These are phyloP conservation scores for Cryphonectria japonica DNA, from an alignment of 2,329 filamentous ascomycete species.

Conservation along the genomic window DNA sequence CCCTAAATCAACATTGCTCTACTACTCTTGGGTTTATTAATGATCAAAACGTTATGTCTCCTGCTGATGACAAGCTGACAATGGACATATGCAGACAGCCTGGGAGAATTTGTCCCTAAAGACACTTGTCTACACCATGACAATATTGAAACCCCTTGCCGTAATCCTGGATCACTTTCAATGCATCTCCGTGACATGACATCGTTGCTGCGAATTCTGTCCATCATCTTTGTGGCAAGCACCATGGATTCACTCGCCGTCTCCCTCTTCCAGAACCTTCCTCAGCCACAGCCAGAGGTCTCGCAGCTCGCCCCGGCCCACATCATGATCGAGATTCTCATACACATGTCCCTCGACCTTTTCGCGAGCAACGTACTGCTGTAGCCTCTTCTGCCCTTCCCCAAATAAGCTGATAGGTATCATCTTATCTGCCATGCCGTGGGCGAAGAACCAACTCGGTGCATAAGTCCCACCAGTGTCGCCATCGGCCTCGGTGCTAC, in stretches of 20 bases:
- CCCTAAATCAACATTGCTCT: neutral
- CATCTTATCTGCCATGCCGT: conserved; percentile 17
- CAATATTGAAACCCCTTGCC: neutral
- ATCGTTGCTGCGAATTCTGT: no score
- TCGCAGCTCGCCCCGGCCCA: conserved; percentile 17
- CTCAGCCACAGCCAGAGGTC: conserved; percentile 27
- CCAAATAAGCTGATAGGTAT: conserved; percentile 14
- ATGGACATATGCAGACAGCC: neutral
- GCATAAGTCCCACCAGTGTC: neutral
- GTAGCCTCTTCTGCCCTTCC: conserved; percentile 22
- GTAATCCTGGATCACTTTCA: neutral
- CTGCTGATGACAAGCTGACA: neutral
- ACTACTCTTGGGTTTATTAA: neutral
- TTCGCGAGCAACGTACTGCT: conserved; percentile 15
- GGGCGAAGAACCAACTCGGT: conserved; percentile 20
- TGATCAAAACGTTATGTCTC: neutral
- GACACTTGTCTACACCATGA: neutral
- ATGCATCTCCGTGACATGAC: neutral
- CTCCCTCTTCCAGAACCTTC: conserved; percentile 15
- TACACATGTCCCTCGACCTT: conserved; percentile 23
- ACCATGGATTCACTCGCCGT: neutral
- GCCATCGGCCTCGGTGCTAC: neutral
- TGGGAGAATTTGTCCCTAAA: neutral
- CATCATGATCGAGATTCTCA: conserved; percentile 15
- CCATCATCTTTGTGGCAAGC: neutral